These are phyloP conservation scores for Neltuma alba DNA, from an alignment of 306 rosid genomes.

Conservation along the genomic window DNA sequence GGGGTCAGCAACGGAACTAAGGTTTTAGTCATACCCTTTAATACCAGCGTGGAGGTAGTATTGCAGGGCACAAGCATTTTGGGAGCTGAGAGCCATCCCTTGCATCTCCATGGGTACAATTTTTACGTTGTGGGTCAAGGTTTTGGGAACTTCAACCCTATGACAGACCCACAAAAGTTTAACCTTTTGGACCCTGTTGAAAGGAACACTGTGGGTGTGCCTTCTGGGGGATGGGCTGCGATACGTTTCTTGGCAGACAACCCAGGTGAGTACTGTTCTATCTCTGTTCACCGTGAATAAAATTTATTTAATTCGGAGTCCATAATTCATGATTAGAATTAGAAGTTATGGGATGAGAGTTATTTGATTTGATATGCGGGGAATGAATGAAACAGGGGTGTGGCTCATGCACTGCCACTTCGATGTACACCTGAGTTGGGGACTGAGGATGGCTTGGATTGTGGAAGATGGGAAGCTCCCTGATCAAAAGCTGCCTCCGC, in stretches of 20 bases:
- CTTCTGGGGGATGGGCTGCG: conserved; percentile 84
- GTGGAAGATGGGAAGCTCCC: conserved; percentile 80
- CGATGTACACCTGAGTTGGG: conserved; percentile 80
- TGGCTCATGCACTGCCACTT: conserved; percentile 87
- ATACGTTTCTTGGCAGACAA: conserved; percentile 74
- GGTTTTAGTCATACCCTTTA: conserved; percentile 43
- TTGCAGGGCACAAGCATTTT: conserved; percentile 69
- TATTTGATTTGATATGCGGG: neutral
- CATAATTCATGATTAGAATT: neutral
- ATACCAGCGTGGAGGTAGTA: conserved; percentile 52
- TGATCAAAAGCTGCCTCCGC: conserved; percentile 84
- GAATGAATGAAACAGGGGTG: conserved; percentile 49
- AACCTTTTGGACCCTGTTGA: conserved; percentile 71
- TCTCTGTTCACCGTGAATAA: neutral
- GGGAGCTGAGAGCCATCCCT: conserved; percentile 80
- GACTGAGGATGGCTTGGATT: conserved; percentile 75
- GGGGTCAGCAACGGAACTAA: conserved; percentile 53
- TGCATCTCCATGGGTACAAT: conserved; percentile 80
- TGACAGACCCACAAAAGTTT: conserved; percentile 51
- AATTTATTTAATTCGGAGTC: neutral
- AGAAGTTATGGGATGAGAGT: neutral
- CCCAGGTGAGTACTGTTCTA: conserved; percentile 50
- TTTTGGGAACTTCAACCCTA: conserved; percentile 62
- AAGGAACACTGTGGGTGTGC: conserved; percentile 72
- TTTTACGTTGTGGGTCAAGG: conserved; percentile 74